Evolutionary conservation across 164 flowering plant genomes (phyloP).

Genomic region (Annona squamosa): DNA sequence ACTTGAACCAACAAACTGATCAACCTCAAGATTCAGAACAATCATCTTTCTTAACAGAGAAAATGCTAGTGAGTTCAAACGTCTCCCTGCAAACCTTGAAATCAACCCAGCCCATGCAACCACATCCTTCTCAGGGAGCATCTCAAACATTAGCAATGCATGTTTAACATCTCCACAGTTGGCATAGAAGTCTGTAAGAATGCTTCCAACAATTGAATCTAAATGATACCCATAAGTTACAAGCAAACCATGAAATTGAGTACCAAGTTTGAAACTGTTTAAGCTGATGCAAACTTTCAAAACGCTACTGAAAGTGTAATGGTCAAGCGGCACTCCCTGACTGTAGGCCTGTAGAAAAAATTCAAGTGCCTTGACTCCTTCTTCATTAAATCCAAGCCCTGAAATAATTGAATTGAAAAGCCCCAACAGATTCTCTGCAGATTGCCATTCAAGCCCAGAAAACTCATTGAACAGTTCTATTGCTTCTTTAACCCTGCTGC

Average conservation of each 20-base stretch:
- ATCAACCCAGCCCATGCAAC: constrained; percentile 25
- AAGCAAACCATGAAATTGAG: constrained; percentile 26
- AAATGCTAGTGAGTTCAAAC: constrained; percentile 16
- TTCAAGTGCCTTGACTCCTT: constrained; percentile 9
- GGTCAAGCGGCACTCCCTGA: constrained; percentile 17
- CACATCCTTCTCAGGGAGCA: constrained; percentile 19
- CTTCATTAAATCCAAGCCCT: constrained; percentile 15
- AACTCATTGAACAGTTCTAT: constrained; percentile 7
- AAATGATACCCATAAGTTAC: constrained; percentile 18
- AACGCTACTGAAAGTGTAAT: constrained; percentile 20
- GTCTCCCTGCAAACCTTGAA: constrained; percentile 16
- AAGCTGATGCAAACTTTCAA: constrained; percentile 17
- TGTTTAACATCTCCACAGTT: constrained; percentile 11
- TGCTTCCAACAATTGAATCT: constrained; percentile 21
- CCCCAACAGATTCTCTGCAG: constrained; percentile 12
- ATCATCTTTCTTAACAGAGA: constrained; percentile 25
- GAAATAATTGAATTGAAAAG: constrained; percentile 25
- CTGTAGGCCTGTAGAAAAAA: constrained; percentile 15
- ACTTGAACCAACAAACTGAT: constrained; percentile 23
- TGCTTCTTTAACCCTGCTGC: constrained; percentile 20
- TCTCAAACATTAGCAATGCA: constrained; percentile 16
- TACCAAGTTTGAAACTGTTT: constrained; percentile 14
- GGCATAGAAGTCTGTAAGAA: constrained; percentile 22
- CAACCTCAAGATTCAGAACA: constrained; percentile 13
- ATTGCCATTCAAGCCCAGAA: background rate